Evolutionary conservation across 495 filamentous ascomycete genomes (phyloP).

Genomic region (Neurospora sp.): DNA sequence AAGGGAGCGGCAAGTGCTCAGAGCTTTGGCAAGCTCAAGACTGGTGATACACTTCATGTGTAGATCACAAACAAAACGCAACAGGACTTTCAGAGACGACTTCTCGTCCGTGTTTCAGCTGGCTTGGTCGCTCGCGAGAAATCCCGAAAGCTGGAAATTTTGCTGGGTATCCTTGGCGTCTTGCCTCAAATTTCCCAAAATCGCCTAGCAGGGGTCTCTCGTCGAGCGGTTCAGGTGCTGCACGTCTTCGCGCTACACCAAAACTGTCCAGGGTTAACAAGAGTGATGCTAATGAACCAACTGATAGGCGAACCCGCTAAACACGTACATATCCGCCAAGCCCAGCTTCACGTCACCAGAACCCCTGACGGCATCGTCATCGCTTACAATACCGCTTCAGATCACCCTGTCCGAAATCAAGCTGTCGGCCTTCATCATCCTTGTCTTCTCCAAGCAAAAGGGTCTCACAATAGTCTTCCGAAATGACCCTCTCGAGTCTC

Average conservation of each 20-base stretch:
- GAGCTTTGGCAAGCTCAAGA: neutral
- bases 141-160: neutral
- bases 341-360: slow-evolving; percentile 86
- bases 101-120: neutral
- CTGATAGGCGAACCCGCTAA: slow-evolving; percentile 77
- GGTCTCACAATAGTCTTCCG: slow-evolving; percentile 93
- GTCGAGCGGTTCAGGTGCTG: slow-evolving; percentile 5
- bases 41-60: neutral
- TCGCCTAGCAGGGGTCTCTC: slow-evolving; percentile 16
- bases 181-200: slow-evolving; percentile 17
- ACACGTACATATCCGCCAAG: slow-evolving; percentile 86
- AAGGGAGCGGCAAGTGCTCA: neutral
- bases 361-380: slow-evolving; percentile 85
- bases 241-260: slow-evolving; percentile 8
- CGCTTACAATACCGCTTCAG: slow-evolving; percentile 90
- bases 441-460: slow-evolving; percentile 96
- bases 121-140: neutral
- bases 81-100: neutral
- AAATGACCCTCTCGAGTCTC: slow-evolving; percentile 93
- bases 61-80: neutral
- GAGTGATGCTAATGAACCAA: slow-evolving; percentile 36
- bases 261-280: slow-evolving; percentile 17
- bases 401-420: slow-evolving; percentile 95
- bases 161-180: slow-evolving; percentile 15
- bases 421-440: slow-evolving; percentile 92